Evolutionary conservation across 2,329 filamentous ascomycete genomes (phyloP), one percentile per base, ranked within the genome.

Genomic region (Beauveria asiatica): DNA sequence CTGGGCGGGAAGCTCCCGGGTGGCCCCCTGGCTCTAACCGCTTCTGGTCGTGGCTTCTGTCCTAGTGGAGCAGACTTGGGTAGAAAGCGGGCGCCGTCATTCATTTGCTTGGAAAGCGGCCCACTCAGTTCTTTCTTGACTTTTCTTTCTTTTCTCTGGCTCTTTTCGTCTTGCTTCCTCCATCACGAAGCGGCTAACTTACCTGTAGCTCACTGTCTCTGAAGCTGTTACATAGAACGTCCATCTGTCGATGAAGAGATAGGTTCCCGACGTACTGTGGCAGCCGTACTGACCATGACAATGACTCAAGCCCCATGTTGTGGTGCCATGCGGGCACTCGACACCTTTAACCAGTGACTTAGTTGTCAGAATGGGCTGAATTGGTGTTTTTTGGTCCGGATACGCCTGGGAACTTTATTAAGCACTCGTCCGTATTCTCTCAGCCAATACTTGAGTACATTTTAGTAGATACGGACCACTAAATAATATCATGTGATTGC

Each of bases 41-140:
- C 30, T 50, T 50, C 33, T 19, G 55, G 45, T 11, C 11, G 49
- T 41, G 37, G 33, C 45, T 44, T 46, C 49, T 45, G 41, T 33
- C 3, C 44, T 53, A n/a, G 48, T 53, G 25, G 41, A 55, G 52
- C 13, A 42, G 37, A 33, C 45, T 57, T 50, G 45, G 45, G 55
- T 45, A 41, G 30, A 57, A 57, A 57, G 55, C 42, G 55, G 55
- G 55, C 45, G 55, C 50, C 55, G 30, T 57, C 33, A 57, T 50
- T 57, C 41, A 8, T 8, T 19, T 50, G 49, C 49, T 39, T 11
- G 44, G 44, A 50, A 42, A 17, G 45, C 17, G 30, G 17, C 30
- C 45, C 33, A 39, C 30, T 33, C 33, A 39, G 11, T 25, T 57
- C 21, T 57, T 50, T 41, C 16, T 49, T 33, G 25, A 13, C n/a